Evolutionary conservation across 2,329 filamentous ascomycete species (phyloP), one percentile per base, ranked within the genome.

Genomic region (Fusarium sp.): DNA sequence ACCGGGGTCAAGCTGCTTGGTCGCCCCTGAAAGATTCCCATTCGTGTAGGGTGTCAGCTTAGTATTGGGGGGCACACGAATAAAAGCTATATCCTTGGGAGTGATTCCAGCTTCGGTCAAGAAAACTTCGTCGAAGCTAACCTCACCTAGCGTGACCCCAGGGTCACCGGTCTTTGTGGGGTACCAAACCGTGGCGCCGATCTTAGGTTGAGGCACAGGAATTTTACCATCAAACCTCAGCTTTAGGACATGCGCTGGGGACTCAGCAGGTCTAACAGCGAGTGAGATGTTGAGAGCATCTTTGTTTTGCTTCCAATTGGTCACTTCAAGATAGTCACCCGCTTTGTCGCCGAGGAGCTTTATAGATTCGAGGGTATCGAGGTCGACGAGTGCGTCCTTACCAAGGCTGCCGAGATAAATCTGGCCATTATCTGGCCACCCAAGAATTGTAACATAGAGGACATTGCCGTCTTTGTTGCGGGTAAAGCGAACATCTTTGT

Each of bases 401-500:
- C 60, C 60, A 8, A 63, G 43, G 18, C 26, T 49, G 3, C 33
- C 9, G 7, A 63, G 18, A 1, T 49, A 57, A 1, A 63, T 36
- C 0, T 63, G 42, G 1, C 18, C 22, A 15, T 63, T 50, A 1
- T 55, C 36, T 0, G 58, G 60, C 60, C 60, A 63, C 8, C 60
- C 60, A 2, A 63, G 58, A 9, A 63, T 43, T 2, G 60, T 43
- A 3, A 61, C 38, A 3, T 63, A 63, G 15, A 63, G 58, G 28
- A 33, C 13, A 22, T 44, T 6, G 3, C 28, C 49, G 1, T 24
- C 22, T 5, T 63, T 63, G 24, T 63, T 63, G 2, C 60, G 60
- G 0, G 60, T 63, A 11, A 63, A 63, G 1, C 60, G 60, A 4
- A 63, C 13, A n/a, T 63, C 60, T 3, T 58, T 63, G 22, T 58